Conservation (phyloP, 768 basidiomycete genomes). For the Agrocybe chaxingu region DNA sequence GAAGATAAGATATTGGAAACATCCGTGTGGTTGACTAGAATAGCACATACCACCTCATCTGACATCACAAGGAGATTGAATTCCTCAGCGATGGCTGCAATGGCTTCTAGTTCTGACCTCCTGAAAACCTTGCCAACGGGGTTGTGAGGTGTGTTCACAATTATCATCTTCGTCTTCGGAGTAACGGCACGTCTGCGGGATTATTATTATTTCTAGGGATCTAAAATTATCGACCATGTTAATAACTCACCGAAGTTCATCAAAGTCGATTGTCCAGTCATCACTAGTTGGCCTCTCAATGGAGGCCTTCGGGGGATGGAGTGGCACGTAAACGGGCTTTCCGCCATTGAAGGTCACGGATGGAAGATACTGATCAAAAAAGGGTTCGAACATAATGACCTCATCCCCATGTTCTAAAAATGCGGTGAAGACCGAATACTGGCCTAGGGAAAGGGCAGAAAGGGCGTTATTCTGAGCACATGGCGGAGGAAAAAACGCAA, state of each 20-base stretch:
- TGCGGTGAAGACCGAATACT: slow-evolving; percentile 91
- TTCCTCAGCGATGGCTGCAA: slow-evolving; percentile 87
- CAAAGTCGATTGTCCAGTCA: slow-evolving; percentile 90
- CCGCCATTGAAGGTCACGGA: slow-evolving; percentile 94
- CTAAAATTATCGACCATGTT: neutral
- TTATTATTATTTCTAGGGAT: neutral
- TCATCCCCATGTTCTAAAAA: slow-evolving; percentile 93
- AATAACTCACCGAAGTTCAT: slow-evolving; percentile 68
- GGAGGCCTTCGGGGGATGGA: slow-evolving; percentile 74
- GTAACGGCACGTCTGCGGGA: slow-evolving; percentile 70
- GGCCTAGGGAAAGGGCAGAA: slow-evolving; percentile 46
- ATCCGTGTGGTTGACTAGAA: neutral
- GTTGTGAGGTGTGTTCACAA: slow-evolving; percentile 96
- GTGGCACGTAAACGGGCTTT: slow-evolving; percentile 88
- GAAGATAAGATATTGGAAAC: slow-evolving; percentile 5
- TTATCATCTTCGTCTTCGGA: slow-evolving; percentile 89
- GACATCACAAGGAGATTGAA: slow-evolving; percentile 90
- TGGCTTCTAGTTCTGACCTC: slow-evolving; percentile 73
- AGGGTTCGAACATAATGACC: slow-evolving; percentile 98
- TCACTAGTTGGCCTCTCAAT: slow-evolving; percentile 49
- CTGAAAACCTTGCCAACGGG: slow-evolving; percentile 98
- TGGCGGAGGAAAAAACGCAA: neutral
- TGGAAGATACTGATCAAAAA: slow-evolving; percentile 94
- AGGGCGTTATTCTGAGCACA: neutral
- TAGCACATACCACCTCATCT: slow-evolving; percentile 85